Evolutionary conservation across 163 green algal genomes (phyloP).

Genomic region (Trebouxiophyceae sp.): DNA sequence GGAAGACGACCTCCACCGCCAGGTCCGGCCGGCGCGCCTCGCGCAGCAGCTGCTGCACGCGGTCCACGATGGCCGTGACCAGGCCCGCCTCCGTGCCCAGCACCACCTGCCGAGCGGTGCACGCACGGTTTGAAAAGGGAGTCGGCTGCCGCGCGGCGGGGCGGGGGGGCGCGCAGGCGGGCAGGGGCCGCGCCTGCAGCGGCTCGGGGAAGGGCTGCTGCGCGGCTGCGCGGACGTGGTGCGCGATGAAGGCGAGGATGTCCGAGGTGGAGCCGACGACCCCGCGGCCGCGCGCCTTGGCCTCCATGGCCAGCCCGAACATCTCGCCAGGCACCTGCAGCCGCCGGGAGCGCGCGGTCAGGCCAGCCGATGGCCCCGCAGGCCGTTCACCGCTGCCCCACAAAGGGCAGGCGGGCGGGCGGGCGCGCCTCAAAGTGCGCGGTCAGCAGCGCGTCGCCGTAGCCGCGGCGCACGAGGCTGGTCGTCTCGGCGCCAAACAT

Average conservation of each 20-base stretch:
- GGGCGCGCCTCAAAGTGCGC: constrained; percentile 89
- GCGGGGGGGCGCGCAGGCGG: neutral
- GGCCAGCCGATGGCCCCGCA: too few species aligned
- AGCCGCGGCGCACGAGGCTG: constrained; percentile 36
- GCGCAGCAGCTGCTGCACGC: constrained; percentile 64
- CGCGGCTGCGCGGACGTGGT: constrained; percentile 58
- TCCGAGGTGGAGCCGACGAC: constrained; percentile 93
- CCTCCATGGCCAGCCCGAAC: constrained; percentile 91
- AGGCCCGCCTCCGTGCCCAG: constrained; percentile 97
- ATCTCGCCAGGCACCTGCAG: constrained; percentile 85
- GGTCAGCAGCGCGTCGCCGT: constrained; percentile 89
- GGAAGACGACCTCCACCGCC: constrained; percentile 91
- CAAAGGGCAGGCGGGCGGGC: neutral
- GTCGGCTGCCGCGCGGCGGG: neutral
- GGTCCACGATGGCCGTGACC: constrained; percentile 93
- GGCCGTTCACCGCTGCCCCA: too few species aligned
- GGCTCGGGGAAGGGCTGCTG: constrained; percentile 52
- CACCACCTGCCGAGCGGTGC: constrained; percentile 71
- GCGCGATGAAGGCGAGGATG: constrained; percentile 95
- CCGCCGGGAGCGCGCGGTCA: too few species aligned
- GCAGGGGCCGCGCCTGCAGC: constrained; percentile 50
- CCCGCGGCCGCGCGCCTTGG: constrained; percentile 64
- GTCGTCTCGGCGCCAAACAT: constrained; percentile 88
- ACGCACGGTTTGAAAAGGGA: neutral
- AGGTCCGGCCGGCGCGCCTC: constrained; percentile 50